A percentile compares a stretch with the other conserved stretches of the same genome.
phyloP scores from a whole-genome alignment of 2,329 filamentous ascomycete species.

The Sarocladiaceae sp. region DNA sequence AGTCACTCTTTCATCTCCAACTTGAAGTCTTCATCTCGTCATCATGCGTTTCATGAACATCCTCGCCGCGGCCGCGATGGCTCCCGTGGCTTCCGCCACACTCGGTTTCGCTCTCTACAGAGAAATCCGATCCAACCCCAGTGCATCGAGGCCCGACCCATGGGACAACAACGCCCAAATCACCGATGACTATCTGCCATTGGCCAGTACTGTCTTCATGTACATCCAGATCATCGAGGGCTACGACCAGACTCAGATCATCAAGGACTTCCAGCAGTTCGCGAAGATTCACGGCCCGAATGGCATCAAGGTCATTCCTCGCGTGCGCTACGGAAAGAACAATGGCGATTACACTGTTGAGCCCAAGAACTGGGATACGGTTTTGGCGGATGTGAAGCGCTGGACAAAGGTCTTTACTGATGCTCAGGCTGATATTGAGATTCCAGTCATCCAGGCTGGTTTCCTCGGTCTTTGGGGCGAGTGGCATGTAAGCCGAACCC shows the following conservation, averaged over 20 bases:
- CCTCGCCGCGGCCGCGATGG: background rate
- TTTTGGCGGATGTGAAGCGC: constrained; percentile 11
- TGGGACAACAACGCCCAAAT: constrained; percentile 12
- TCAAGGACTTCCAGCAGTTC: constrained; percentile 14
- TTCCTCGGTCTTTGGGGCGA: constrained; percentile 16
- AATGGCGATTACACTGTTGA: constrained; percentile 10
- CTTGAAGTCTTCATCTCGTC: too few relatives aligned
- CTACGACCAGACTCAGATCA: constrained; percentile 10
- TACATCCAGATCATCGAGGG: constrained; percentile 16
- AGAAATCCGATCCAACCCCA: constrained; percentile 9
- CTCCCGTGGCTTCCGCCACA: background rate
- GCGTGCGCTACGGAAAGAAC: constrained; percentile 14
- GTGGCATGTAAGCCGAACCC: constrained; percentile 14
- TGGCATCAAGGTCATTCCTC: constrained; percentile 12
- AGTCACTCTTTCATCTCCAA: too few relatives aligned
- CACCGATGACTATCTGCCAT: constrained; percentile 10
- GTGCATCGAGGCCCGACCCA: constrained; percentile 6
- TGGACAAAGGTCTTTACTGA: constrained; percentile 13
- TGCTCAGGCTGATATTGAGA: constrained; percentile 11
- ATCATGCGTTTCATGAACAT: background rate
- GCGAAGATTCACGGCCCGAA: constrained; percentile 13
- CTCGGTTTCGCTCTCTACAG: constrained; percentile 15
- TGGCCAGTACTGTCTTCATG: constrained; percentile 14
- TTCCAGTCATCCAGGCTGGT: constrained; percentile 16
- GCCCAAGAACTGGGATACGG: constrained; percentile 10